Evolutionary conservation across 768 basidiomycete genomes (phyloP).

Genomic region (Lactarius sp.): DNA sequence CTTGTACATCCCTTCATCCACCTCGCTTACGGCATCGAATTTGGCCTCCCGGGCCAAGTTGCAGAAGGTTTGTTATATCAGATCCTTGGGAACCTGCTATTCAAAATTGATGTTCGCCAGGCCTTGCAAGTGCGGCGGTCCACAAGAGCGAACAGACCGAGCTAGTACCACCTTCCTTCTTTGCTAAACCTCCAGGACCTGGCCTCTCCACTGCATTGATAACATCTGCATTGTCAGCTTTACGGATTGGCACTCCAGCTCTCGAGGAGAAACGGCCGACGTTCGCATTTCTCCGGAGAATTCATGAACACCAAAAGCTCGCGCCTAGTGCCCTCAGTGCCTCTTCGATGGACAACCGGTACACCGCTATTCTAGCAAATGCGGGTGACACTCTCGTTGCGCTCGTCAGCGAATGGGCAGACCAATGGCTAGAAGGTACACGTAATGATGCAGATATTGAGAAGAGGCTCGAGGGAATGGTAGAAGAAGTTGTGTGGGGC

Average conservation of each 20-base stretch:
- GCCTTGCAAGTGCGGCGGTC: constrained; percentile 52
- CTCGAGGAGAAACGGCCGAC: constrained; percentile 37
- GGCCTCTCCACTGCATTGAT: constrained; percentile 25
- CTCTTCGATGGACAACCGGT: neutral
- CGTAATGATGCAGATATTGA: constrained; percentile 22
- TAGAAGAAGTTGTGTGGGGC: constrained; percentile 60
- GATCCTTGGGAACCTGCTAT: neutral
- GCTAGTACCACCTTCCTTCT: constrained; percentile 33
- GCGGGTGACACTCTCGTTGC: constrained; percentile 10
- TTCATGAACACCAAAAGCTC: constrained; percentile 45
- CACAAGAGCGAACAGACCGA: constrained; percentile 37
- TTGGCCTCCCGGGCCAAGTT: constrained; percentile 51
- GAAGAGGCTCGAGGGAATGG: constrained; percentile 44
- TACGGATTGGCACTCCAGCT: constrained; percentile 13
- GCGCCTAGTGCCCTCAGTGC: constrained; percentile 15
- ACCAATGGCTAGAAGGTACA: constrained; percentile 14
- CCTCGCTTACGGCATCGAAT: constrained; percentile 57
- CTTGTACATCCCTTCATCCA: constrained; percentile 65
- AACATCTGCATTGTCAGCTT: constrained; percentile 27
- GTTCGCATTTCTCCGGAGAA: constrained; percentile 48
- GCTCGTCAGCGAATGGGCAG: constrained; percentile 27
- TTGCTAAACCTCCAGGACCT: constrained; percentile 12
- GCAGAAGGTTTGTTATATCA: constrained; percentile 48
- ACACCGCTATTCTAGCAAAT: constrained; percentile 20
- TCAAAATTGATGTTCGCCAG: constrained; percentile 31